A percentile compares a stretch with the other conserved stretches of the same genome.
Evolutionary conservation across 257 asterid genomes (phyloP).

Genomic region (Scutellaria minor): DNA sequence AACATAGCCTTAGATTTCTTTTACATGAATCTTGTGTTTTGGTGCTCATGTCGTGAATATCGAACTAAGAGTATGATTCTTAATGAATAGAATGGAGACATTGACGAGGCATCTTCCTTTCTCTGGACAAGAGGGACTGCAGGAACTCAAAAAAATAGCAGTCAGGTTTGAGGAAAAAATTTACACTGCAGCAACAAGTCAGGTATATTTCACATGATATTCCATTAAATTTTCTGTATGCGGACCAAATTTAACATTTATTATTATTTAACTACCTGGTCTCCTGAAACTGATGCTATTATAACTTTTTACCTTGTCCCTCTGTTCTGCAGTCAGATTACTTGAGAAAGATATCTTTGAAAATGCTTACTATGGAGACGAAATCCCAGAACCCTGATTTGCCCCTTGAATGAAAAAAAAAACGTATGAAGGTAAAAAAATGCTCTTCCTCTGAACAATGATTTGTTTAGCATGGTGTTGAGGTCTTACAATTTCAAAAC

Average conservation of each 20-base stretch:
- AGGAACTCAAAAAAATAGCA: conserved; percentile 85
- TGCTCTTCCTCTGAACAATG: background rate
- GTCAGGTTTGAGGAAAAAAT: conserved; percentile 87
- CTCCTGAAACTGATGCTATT: conserved; percentile 15
- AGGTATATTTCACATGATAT: conserved; percentile 50
- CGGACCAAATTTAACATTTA: conserved; percentile 10
- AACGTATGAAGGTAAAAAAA: background rate
- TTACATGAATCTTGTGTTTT: background rate
- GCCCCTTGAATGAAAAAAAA: background rate
- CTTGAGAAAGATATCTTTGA: conserved; percentile 79
- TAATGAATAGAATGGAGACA: conserved; percentile 73
- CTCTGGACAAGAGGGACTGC: conserved; percentile 79
- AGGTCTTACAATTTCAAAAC: background rate
- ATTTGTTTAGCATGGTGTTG: conserved; percentile 14
- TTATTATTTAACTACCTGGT: conserved; percentile 15
- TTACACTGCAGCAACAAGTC: conserved; percentile 76
- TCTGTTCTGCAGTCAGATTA: conserved; percentile 71
- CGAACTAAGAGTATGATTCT: conserved; percentile 22
- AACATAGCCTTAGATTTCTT: too few species aligned
- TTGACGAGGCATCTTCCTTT: conserved; percentile 90
- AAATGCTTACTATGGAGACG: conserved; percentile 85
- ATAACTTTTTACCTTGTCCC: conserved; percentile 1
- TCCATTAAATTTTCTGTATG: conserved; percentile 22
- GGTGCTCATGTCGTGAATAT: conserved; percentile 10
- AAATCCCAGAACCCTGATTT: conserved; percentile 62